Evolutionary conservation across 2,329 filamentous ascomycete genomes (phyloP), one percentile per base, ranked within the genome.

Genomic region (Westerdykella ornata): DNA sequence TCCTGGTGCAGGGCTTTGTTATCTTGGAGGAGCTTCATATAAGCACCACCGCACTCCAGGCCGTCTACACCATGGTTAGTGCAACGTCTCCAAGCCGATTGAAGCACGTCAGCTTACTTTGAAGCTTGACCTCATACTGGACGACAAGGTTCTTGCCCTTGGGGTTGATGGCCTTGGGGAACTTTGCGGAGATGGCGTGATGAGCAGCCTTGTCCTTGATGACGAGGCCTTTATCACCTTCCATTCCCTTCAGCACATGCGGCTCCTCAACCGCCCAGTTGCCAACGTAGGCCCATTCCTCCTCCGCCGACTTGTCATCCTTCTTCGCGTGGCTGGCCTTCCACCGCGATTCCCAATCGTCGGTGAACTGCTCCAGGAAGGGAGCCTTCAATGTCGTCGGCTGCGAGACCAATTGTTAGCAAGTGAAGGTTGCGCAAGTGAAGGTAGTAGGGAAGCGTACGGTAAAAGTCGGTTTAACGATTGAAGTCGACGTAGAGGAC

Each of bases 161-260:
- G 80, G 94, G 92, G 72, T 96, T 85, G 63, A 98, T 85, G 72
- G 86, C 84, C 78, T 94, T 88, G 67, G 85, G 82, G 76, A 98
- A 97, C 73, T 97, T 97, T 73, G 92, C 88, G 37, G 92, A 98
- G 70, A 98, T 98, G 75, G 92, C 92, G 72, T 98, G 92, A 74
- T 98, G 92, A 59, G 92, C 92, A 54, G 92, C 92, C 53, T 86
- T 79, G 75, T 97, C 94, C 84, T 98, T 98, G 71, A 97, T 81
- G 50, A 98, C 90, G 57, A 98, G 81, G 70, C 90, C 92, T 76
- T 94, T 94, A 73, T 97, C 90, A 51, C 87, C 88, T 60, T 88
- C 83, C 58, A 96, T 92, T 59, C 88, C 92, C 76, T 92, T 94
- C 70, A 85, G 84, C 62, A 92, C 81, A 48, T 73, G 73, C 40